Conservation (phyloP, 2,329 filamentous ascomycete species). For the Colletotrichum spinosum region DNA sequence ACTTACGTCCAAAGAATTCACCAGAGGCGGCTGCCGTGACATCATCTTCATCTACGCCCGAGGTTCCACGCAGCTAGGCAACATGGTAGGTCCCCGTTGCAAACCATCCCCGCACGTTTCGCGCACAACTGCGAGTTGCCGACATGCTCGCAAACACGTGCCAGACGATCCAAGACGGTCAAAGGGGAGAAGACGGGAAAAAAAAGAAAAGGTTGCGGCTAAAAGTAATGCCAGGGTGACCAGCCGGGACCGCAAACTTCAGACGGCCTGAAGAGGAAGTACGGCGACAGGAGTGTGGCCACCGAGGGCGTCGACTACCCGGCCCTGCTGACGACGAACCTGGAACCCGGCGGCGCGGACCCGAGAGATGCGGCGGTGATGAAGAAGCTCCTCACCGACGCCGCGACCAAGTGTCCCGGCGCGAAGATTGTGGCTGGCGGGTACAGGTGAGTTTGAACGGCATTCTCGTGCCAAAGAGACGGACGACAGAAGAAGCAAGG, state of each 20-base stretch:
- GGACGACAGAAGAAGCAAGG: too few species aligned
- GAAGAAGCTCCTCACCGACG: constrained; percentile 47
- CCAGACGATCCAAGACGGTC: background rate
- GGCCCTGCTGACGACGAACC: constrained; percentile 47
- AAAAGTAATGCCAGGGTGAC: constrained; percentile 27
- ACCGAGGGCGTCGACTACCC: constrained; percentile 48
- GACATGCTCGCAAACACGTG: too few species aligned
- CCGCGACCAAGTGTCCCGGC: constrained; percentile 49
- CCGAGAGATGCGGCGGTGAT: constrained; percentile 46
- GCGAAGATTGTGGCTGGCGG: constrained; percentile 51
- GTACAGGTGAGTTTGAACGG: constrained; percentile 44
- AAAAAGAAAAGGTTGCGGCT: background rate
- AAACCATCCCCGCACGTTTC: background rate
- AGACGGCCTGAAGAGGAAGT: constrained; percentile 35
- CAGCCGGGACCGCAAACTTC: constrained; percentile 38
- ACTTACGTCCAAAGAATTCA: constrained; percentile 10
- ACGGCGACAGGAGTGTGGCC: constrained; percentile 38
- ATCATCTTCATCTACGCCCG: constrained; percentile 55
- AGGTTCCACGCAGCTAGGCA: constrained; percentile 51
- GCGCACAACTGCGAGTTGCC: background rate
- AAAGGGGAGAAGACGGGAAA: constrained; percentile 7
- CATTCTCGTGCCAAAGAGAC: too few species aligned
- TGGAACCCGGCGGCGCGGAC: constrained; percentile 46
- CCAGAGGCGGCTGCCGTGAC: constrained; percentile 19
- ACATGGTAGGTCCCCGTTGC: constrained; percentile 45